Evolutionary conservation across 441 rosid species (phyloP), one percentile per base, ranked within the genome.

Genomic region (Jatropha podagrica): DNA sequence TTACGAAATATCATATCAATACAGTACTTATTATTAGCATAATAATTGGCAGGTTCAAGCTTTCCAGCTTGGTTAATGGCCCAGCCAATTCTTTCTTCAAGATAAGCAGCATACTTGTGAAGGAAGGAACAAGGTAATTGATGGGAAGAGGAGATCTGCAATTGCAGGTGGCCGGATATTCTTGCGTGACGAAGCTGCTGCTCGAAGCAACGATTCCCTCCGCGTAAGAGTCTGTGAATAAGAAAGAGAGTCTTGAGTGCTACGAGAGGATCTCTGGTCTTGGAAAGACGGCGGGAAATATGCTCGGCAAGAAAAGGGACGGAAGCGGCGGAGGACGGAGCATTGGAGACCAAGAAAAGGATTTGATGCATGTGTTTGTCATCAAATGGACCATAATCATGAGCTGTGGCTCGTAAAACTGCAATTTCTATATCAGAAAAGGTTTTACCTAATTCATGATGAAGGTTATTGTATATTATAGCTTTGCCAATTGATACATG

Each of bases 351-450:
- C 37, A 89, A 83, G 86, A 91, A 92, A 77, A 92, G 93, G 83
- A 92, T 92, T 84, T 89, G 91, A 73, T 87, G 96, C 90, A 88
- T 83, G 81, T 88, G 79, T 77, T 86, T 83, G 88, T 91, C 96
- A 54, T 88, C 89, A 42, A 89, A 79, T 72, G 91, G 91, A 58
- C 77, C 76, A 68, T 79, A 54, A 73, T 88, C 87, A 67, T 92
- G 97, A 68, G 86, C 81, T 1, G 97, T 91, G 44, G 97, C 97
- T 14, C 97, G 89, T 15, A 92, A 80, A 65, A 92, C 90, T 1
- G 97, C 91, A 26, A 89, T 85, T 76, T 92, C 91, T 68, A 91
- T 89, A 42, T 85, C 86, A 44, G 87, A 85, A 77, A 89, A 82
- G 15, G 82, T 76, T 80, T 80, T 86, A 15, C 87, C 88, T 4